A percentile compares a stretch with the other conserved stretches of the same genome.
These are phyloP conservation scores for Neolentinus lepideus DNA, from an alignment of 1,284 basidiomycete genomes.

Conservation along the genomic window DNA sequence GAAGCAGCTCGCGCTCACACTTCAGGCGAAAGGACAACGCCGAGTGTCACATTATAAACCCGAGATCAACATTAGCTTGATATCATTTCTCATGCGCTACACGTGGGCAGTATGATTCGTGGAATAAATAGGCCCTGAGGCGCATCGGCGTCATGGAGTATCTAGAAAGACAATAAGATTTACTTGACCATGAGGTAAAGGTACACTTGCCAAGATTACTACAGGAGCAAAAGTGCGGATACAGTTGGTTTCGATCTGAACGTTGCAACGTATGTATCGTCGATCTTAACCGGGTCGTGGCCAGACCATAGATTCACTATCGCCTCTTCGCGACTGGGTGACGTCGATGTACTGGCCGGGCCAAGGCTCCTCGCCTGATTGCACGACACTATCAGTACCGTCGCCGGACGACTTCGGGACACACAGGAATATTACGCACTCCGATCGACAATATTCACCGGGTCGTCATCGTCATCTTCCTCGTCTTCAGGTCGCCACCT, in stretches of 20 bases:
- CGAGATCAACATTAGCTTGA: background rate
- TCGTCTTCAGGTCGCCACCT: constrained; percentile 46
- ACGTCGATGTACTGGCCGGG: constrained; percentile 67
- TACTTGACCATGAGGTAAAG: background rate
- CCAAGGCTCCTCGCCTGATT: constrained; percentile 54
- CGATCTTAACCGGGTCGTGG: constrained; percentile 44
- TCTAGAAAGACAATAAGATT: background rate
- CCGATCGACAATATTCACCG: constrained; percentile 55
- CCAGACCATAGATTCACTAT: constrained; percentile 50
- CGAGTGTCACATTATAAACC: background rate
- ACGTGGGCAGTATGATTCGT: background rate
- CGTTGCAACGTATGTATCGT: background rate
- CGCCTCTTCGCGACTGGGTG: constrained; percentile 33
- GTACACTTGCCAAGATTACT: background rate
- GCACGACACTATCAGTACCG: background rate
- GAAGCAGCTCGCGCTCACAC: background rate
- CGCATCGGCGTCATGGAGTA: background rate
- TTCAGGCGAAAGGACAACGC: background rate
- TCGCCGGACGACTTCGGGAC: too few relatives aligned
- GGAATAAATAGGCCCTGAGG: background rate
- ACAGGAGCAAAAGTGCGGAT: background rate
- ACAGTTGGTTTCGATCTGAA: background rate
- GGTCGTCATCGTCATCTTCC: constrained; percentile 56
- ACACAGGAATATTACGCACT: constrained; percentile 36
- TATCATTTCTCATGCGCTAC: background rate